These are phyloP conservation scores for Rostrohypoxylon terebratum DNA, from an alignment of 495 filamentous ascomycete genomes.

Conservation along the genomic window DNA sequence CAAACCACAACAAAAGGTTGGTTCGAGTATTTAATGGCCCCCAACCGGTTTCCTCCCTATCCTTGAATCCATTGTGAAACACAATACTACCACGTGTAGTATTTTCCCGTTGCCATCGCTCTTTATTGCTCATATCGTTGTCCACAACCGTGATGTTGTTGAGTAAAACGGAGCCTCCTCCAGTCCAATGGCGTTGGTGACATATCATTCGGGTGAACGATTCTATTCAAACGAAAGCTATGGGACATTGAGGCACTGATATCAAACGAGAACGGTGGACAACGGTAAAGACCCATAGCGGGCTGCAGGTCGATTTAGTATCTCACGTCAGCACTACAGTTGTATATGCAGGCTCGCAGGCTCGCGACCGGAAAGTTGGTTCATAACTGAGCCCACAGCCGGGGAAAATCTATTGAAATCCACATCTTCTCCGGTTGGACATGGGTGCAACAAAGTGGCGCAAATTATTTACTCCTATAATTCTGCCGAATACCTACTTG, in stretches of 20 bases:
- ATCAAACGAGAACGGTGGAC: not conserved
- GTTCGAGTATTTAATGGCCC: slow-evolving; percentile 1
- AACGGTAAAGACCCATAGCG: not conserved
- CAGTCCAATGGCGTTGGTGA: not conserved
- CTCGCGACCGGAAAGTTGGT: not conserved
- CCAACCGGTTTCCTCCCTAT: not conserved
- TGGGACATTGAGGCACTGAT: not conserved
- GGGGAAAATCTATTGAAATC: not conserved
- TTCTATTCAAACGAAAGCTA: not conserved
- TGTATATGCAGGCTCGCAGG: not conserved
- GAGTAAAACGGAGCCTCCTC: not conserved
- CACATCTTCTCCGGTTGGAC: not conserved
- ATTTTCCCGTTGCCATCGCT: not conserved
- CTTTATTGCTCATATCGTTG: not conserved
- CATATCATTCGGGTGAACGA: not conserved
- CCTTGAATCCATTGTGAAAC: not conserved
- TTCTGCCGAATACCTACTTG: not conserved
- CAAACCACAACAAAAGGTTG: not conserved
- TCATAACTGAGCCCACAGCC: not conserved
- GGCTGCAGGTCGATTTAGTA: not conserved
- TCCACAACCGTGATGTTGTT: not conserved
- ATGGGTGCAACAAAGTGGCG: not conserved
- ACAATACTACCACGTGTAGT: slow-evolving; percentile 7
- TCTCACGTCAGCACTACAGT: slow-evolving; percentile 24
- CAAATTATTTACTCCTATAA: not conserved